Evolutionary conservation across 345 rosid genomes (phyloP).

Genomic region (Salix suchowensis): DNA sequence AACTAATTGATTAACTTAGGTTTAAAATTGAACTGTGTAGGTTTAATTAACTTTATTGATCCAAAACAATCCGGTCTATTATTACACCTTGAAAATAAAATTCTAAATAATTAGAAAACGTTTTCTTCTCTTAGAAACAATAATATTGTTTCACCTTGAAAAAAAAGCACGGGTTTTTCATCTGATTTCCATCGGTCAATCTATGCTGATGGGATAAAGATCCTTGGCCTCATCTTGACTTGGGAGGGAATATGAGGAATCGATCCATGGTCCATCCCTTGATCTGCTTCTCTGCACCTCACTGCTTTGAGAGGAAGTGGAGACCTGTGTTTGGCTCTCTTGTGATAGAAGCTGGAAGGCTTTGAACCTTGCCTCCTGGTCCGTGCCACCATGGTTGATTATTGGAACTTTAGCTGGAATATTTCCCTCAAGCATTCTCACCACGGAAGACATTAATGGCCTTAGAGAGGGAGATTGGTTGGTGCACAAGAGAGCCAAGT

Average conservation of each 20-base stretch:
- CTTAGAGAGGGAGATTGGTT: slow-evolving; percentile 81
- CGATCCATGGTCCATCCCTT: slow-evolving; percentile 61
- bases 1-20: no score
- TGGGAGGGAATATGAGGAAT: slow-evolving; percentile 41
- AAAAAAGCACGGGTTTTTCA: no score
- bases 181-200: no score
- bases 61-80: no score
- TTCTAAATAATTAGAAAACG: no score
- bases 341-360: slow-evolving; percentile 64
- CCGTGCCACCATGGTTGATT: slow-evolving; percentile 44
- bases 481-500: slow-evolving; percentile 74
- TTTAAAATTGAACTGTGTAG: no score
- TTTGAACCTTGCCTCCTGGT: slow-evolving; percentile 62
- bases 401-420: slow-evolving; percentile 58
- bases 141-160: no score
- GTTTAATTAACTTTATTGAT: no score
- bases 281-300: slow-evolving; percentile 42
- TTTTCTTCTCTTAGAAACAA: no score
- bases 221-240: slow-evolving; percentile 26
- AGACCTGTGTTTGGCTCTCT: slow-evolving; percentile 51
- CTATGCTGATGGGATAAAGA: no score
- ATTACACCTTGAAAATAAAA: no score
- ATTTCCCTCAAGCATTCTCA: slow-evolving; percentile 77
- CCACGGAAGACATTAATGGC: slow-evolving; percentile 77
- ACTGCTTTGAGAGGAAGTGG: slow-evolving; percentile 40